Evolutionary conservation across 2,329 filamentous ascomycete species (phyloP).

Genomic region (Verticillium nonalfalfae): DNA sequence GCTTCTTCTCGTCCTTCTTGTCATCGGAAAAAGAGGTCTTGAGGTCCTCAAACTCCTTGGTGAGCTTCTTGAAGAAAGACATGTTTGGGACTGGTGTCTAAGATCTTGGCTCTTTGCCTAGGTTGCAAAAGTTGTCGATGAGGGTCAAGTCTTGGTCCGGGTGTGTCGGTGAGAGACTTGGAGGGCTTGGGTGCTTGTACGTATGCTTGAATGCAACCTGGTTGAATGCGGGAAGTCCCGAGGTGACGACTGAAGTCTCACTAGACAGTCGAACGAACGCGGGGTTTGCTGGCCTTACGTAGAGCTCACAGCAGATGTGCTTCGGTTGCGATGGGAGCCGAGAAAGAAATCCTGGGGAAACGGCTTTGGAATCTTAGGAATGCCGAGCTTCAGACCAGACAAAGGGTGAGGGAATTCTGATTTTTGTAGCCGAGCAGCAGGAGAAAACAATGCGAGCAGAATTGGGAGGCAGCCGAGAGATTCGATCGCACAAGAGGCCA

Average conservation of each 20-base stretch:
- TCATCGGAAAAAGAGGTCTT: constrained; percentile 32
- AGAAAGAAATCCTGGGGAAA: background rate
- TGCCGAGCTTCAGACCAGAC: background rate
- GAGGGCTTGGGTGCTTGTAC: background rate
- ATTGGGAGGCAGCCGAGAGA: background rate
- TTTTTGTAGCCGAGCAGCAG: constrained; percentile 1
- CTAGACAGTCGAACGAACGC: background rate
- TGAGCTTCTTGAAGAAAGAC: constrained; percentile 38
- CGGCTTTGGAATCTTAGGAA: constrained; percentile 1
- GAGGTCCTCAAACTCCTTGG: constrained; percentile 38
- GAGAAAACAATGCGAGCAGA: background rate
- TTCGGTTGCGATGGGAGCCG: background rate
- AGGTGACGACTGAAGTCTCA: constrained; percentile 6
- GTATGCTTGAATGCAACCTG: background rate
- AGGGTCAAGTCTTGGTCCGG: background rate
- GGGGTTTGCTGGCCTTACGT: constrained; percentile 3
- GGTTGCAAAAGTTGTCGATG: background rate
- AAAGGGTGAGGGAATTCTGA: background rate
- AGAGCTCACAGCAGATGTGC: constrained; percentile 5
- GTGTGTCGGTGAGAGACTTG: constrained; percentile 2
- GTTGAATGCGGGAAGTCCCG: constrained; percentile 9
- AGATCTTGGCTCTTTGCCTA: background rate
- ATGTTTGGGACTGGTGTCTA: constrained; percentile 20
- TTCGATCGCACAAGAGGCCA: background rate
- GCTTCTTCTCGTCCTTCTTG: constrained; percentile 17